Evolutionary conservation across 495 filamentous ascomycete species (phyloP).

Genomic region (Umbilicaria muhlenbergii): DNA sequence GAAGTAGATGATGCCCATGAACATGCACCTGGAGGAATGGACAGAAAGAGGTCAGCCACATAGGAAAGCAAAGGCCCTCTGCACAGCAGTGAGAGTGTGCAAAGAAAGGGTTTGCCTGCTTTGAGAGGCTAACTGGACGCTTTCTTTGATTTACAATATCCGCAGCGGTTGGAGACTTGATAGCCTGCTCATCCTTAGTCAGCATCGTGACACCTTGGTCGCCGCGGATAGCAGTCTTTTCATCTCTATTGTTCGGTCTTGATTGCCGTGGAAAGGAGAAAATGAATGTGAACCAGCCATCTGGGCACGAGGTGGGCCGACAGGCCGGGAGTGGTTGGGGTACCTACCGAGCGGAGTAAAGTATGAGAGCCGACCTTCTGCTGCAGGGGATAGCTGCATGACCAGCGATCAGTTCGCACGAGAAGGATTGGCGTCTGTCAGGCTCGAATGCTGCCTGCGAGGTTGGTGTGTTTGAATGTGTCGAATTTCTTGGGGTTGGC

Average conservation of each 20-base stretch:
- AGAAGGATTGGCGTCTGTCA: too few relatives aligned
- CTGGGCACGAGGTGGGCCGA: conserved; percentile 8
- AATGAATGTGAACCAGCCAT: conserved; percentile 9
- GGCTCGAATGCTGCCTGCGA: too few relatives aligned
- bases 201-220: too few relatives aligned
- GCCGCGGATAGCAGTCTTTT: too few relatives aligned
- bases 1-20: conserved; percentile 62
- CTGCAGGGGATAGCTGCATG: conserved; percentile 6
- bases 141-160: conserved; percentile 43
- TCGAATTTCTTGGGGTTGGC: too few relatives aligned
- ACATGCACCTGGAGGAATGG: conserved; percentile 50
- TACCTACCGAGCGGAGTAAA: conserved; percentile 12
- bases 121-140: conserved; percentile 13
- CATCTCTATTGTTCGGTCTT: too few relatives aligned
- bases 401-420: neutral
- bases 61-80: too few relatives aligned
- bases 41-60: conserved; percentile 1
- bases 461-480: too few relatives aligned
- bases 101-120: neutral
- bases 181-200: conserved; percentile 20
- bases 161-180: conserved; percentile 31
- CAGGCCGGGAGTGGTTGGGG: neutral
- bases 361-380: conserved; percentile 6
- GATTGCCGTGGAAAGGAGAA: neutral
- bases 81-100: too few relatives aligned